Percentiles rank a stretch among this genome's conserved stretches.
These are phyloP conservation scores for Actinidia arguta DNA, from an alignment of 179 eudicot genomes.

Conservation along the genomic window DNA sequence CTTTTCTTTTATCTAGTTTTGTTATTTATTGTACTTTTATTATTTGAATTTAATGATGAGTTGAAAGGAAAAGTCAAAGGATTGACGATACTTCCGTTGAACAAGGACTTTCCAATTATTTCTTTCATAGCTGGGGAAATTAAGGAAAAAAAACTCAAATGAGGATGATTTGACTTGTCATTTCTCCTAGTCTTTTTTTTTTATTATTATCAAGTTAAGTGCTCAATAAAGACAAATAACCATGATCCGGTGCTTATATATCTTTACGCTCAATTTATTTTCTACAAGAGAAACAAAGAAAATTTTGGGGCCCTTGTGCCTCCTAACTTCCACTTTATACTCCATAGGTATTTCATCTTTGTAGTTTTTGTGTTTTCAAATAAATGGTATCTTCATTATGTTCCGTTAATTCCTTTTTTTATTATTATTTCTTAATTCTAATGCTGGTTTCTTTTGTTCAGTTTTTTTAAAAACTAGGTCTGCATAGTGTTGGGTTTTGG, in stretches of 20 bases:
- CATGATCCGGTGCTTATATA: neutral
- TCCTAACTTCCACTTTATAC: too few relatives aligned
- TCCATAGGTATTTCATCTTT: neutral
- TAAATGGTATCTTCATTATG: neutral
- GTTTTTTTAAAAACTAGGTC: neutral
- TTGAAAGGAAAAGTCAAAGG: neutral
- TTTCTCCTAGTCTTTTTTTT: neutral
- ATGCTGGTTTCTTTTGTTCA: conserved; percentile 29
- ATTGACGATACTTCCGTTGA: neutral
- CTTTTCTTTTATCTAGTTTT: too few relatives aligned
- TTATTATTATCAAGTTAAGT: neutral
- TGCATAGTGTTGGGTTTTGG: neutral
- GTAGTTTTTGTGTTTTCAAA: neutral
- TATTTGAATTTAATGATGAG: too few relatives aligned
- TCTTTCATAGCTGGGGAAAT: neutral
- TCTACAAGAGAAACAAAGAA: too few relatives aligned
- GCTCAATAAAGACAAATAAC: conserved; percentile 2
- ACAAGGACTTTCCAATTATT: neutral
- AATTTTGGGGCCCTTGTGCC: too few relatives aligned
- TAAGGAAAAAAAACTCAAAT: neutral
- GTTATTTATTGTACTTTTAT: too few relatives aligned
- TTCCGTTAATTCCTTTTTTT: conserved; percentile 4
- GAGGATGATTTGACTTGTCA: neutral
- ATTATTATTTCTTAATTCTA: neutral
- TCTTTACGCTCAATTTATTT: neutral